Base-by-base conservation (phyloP, 2,329 filamentous ascomycete genomes). In the Epichloe elymi region DNA sequence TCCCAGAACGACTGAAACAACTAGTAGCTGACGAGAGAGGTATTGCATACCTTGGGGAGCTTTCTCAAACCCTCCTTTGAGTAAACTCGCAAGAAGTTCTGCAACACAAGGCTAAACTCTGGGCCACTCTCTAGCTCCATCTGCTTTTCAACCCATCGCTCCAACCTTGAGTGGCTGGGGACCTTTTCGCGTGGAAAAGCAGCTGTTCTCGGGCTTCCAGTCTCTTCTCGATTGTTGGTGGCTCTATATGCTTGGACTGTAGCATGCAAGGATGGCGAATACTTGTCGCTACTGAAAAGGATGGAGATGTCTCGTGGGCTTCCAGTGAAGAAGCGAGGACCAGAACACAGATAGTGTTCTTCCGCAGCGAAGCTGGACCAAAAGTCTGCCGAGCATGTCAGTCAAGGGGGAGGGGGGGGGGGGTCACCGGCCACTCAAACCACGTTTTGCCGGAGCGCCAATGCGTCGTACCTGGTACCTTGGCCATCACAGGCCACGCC, bases 221-320 rank as follows among this genome's bases (percentile, higher is more conserved):
- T 47, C 47, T 66, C 61, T 10, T 64, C 62, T 5, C 56, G 55
- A 26, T 59, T 62, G 23, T 61, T 61, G 47, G 63, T 56, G 45
- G 64, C 63, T 49, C 60, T 61, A 46, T 70, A 70, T 30, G 65
- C 65, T 51, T 70, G 67, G 23, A 69, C 65, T 7, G 59, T 64
- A 46, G 70, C 70, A 33, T 60, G 61, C 51, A 72, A 63, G 30
- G 65, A 58, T 38, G 72, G 65, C 56, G 69, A 69, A 56, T 65
- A 57, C n/a, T 56, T 54, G 45, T 63, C 66, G 35, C 59, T 59
- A 48, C 61, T 61, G 53, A 69, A 65, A 55, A 67, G 65, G 46
- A 70, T 62, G 52, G 58, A 56, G 49, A 70, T 68, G 19, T 67
- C 61, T 51, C 61, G 61, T 8, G 63, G 62, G 50, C 65, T 68